Conservation (phyloP, 768 basidiomycete genomes). For the Hericium rajendrae region DNA sequence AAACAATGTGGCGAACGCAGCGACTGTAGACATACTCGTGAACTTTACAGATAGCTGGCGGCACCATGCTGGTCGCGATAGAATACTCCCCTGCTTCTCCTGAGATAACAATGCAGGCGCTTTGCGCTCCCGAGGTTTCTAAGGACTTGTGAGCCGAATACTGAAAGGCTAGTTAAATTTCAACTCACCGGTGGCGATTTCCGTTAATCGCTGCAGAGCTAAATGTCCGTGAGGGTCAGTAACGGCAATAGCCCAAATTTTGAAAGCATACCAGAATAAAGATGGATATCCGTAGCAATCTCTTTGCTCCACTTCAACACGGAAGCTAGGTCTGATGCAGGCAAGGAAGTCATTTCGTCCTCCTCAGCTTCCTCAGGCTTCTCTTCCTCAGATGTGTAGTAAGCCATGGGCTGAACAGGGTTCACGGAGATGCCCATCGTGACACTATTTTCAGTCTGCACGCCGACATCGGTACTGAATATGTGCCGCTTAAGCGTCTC, state of each 20-base stretch:
- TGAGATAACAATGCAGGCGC: slow-evolving; percentile 58
- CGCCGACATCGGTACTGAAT: slow-evolving; percentile 50
- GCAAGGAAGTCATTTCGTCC: slow-evolving; percentile 44
- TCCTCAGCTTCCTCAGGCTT: slow-evolving; percentile 29
- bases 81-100: slow-evolving; percentile 64
- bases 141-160: neutral
- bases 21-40: slow-evolving; percentile 42
- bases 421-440: slow-evolving; percentile 19
- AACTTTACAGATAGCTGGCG: slow-evolving; percentile 53
- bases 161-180: neutral
- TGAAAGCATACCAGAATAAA: slow-evolving; percentile 41
- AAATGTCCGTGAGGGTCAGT: slow-evolving; percentile 9
- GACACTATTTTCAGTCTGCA: slow-evolving; percentile 41
- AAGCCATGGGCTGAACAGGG: slow-evolving; percentile 10
- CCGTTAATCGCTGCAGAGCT: slow-evolving; percentile 59
- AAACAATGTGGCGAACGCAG: neutral
- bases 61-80: slow-evolving; percentile 55
- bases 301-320: slow-evolving; percentile 71
- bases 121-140: slow-evolving; percentile 62
- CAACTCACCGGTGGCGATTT: slow-evolving; percentile 52
- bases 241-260: slow-evolving; percentile 4
- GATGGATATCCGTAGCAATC: slow-evolving; percentile 63
- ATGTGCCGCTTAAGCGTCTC: slow-evolving; percentile 43
- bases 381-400: slow-evolving; percentile 18
- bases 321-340: slow-evolving; percentile 52